These are phyloP conservation scores for Cichorium intybus DNA, from an alignment of 140 eudicot genomes.

Conservation along the genomic window DNA sequence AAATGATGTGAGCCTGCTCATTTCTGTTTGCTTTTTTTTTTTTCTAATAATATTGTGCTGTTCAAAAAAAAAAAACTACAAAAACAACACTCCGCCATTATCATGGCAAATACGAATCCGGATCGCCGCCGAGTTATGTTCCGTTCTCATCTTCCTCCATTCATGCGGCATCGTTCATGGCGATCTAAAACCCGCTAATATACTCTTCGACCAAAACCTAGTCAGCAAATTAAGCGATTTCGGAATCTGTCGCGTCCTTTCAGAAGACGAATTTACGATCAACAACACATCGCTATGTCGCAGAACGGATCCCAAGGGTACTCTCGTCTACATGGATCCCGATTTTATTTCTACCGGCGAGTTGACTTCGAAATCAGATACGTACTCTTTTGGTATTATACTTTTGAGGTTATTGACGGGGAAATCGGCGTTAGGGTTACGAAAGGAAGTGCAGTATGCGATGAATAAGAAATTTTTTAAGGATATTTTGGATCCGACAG, in stretches of 20 bases:
- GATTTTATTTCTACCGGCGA: slow-evolving; percentile 74
- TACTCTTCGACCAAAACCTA: slow-evolving; percentile 64
- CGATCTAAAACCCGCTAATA: slow-evolving; percentile 70
- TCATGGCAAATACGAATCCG: slow-evolving; percentile 87
- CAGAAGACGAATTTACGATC: slow-evolving; percentile 37
- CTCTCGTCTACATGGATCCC: slow-evolving; percentile 74
- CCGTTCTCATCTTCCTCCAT: slow-evolving; percentile 76
- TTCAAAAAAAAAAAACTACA: too few relatives aligned
- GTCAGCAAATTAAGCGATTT: slow-evolving; percentile 75
- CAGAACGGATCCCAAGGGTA: slow-evolving; percentile 68
- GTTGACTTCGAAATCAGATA: slow-evolving; percentile 73
- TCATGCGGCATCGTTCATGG: slow-evolving; percentile 71
- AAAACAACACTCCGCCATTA: slow-evolving; percentile 69
- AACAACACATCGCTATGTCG: slow-evolving; percentile 42
- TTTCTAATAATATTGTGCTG: too few relatives aligned
- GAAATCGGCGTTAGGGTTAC: slow-evolving; percentile 52
- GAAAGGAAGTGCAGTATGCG: slow-evolving; percentile 61
- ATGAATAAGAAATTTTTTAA: slow-evolving; percentile 55
- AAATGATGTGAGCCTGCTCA: slow-evolving; percentile 83
- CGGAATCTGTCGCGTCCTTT: slow-evolving; percentile 60
- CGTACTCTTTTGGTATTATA: slow-evolving; percentile 76
- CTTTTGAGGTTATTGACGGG: slow-evolving; percentile 75
- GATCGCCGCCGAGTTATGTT: slow-evolving; percentile 81
- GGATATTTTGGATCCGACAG: slow-evolving; percentile 62
- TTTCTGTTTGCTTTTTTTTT: too few relatives aligned